Evolutionary conservation across 164 flowering plant species (phyloP).

Genomic region (Dillenia turbinata): DNA sequence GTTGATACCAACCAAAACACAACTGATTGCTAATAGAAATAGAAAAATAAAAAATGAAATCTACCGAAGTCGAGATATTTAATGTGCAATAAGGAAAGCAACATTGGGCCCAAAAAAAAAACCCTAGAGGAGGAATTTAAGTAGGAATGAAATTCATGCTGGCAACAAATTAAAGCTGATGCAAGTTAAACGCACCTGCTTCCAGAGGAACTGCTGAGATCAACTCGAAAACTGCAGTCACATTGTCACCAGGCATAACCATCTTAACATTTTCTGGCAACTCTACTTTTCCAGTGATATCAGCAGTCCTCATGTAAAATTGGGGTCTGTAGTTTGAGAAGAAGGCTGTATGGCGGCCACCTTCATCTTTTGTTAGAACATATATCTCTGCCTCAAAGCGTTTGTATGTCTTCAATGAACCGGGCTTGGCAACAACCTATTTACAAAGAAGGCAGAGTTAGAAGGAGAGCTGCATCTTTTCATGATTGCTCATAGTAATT

Average conservation of each 20-base stretch:
- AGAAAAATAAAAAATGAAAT: too few species aligned
- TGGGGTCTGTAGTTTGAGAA: conserved; percentile 95
- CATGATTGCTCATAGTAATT: too few species aligned
- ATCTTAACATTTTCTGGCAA: conserved; percentile 94
- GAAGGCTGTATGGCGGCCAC: conserved; percentile 96
- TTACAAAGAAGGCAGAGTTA: conserved; percentile 1
- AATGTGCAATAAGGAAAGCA: too few species aligned
- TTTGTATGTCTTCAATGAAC: conserved; percentile 65
- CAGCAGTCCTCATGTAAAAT: conserved; percentile 95
- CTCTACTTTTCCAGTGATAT: conserved; percentile 89
- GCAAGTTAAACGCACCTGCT: conserved; percentile 41
- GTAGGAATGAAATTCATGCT: too few species aligned
- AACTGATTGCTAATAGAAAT: too few species aligned
- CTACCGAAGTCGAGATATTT: too few species aligned
- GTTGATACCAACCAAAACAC: too few species aligned
- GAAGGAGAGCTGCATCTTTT: too few species aligned
- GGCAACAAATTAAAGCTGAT: too few species aligned
- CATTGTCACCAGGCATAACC: conserved; percentile 99
- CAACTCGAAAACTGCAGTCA: conserved; percentile 86
- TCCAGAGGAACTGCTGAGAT: conserved; percentile 83
- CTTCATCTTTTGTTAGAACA: conserved; percentile 96
- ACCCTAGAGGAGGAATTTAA: too few species aligned
- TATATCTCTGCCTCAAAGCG: conserved; percentile 94
- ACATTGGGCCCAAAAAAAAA: too few species aligned
- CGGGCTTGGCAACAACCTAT: conserved; percentile 92